phyloP scores from a whole-genome alignment of 495 filamentous ascomycete genomes.

The Penicillium goetzii region DNA sequence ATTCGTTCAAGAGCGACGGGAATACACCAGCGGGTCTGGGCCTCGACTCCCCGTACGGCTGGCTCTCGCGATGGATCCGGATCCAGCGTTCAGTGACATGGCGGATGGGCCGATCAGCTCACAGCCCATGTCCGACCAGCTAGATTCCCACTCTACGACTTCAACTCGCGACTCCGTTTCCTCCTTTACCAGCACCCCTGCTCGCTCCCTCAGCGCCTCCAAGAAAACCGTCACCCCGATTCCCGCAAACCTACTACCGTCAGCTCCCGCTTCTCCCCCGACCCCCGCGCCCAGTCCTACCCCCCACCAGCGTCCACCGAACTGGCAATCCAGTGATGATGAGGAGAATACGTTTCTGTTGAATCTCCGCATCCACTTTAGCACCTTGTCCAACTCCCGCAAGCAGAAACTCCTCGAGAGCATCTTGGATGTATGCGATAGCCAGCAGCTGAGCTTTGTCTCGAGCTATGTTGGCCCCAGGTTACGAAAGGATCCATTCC shows the following conservation, averaged over 20 bases:
- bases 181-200: constrained; percentile 44
- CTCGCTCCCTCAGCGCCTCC: constrained; percentile 55
- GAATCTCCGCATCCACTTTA: constrained; percentile 60
- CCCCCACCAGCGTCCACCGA: constrained; percentile 61
- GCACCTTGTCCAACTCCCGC: constrained; percentile 54
- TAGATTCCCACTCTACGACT: constrained; percentile 37
- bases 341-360: constrained; percentile 59
- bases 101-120: constrained; percentile 37
- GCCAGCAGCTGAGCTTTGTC: constrained; percentile 91
- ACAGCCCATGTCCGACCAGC: constrained; percentile 34
- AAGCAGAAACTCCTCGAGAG: constrained; percentile 74
- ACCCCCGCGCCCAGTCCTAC: constrained; percentile 71
- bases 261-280: constrained; percentile 69
- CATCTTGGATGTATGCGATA: constrained; percentile 88
- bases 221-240: constrained; percentile 54
- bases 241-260: constrained; percentile 64
- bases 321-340: constrained; percentile 61
- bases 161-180: constrained; percentile 40
- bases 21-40: background rate
- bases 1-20: constrained; percentile 2
- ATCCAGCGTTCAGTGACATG: constrained; percentile 37
- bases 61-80: constrained; percentile 36
- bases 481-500: constrained; percentile 94
- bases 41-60: constrained; percentile 12
- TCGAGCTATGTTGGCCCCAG: constrained; percentile 89